phyloP scores from a whole-genome alignment of 352 stramenopile genomes.

The Pseudoperonospora humuli region DNA sequence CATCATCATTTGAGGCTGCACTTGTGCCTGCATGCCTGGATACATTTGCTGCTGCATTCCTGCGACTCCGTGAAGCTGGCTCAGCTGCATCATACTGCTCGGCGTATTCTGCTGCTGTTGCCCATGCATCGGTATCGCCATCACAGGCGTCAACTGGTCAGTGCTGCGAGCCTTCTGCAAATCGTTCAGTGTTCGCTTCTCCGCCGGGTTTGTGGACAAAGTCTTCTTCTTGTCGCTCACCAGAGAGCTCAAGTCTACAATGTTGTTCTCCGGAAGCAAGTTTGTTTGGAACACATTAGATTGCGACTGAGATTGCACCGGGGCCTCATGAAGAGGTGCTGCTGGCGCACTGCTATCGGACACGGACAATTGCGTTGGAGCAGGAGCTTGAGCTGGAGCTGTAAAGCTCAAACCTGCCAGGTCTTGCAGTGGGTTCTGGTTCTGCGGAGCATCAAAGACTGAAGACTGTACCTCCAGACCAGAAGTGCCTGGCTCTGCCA shows the following conservation, averaged over 20 bases:
- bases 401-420: slow-evolving; percentile 48
- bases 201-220: slow-evolving; percentile 16
- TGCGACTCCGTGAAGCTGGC: slow-evolving; percentile 24
- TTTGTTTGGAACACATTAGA: slow-evolving; percentile 34
- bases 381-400: slow-evolving; percentile 8
- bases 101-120: slow-evolving; percentile 24
- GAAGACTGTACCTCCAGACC: slow-evolving; percentile 21
- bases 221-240: slow-evolving; percentile 46
- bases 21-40: slow-evolving; percentile 28
- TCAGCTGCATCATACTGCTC: slow-evolving; percentile 30
- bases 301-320: slow-evolving; percentile 9
- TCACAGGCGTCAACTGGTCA: slow-evolving; percentile 32
- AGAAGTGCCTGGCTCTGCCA: slow-evolving; percentile 1
- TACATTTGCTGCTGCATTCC: slow-evolving; percentile 36
- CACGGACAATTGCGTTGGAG: slow-evolving; percentile 3
- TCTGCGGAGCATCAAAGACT: slow-evolving; percentile 30
- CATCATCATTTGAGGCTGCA: slow-evolving; percentile 9
- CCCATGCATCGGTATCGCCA: slow-evolving; percentile 31
- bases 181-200: slow-evolving; percentile 51
- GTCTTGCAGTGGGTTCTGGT: slow-evolving; percentile 40
- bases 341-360: slow-evolving; percentile 2
- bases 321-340: not conserved
- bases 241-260: slow-evolving; percentile 51
- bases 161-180: slow-evolving; percentile 36
- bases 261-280: slow-evolving; percentile 56